Base-by-base conservation (phyloP, 306 rosid species). In the Glycine soja region DNA sequence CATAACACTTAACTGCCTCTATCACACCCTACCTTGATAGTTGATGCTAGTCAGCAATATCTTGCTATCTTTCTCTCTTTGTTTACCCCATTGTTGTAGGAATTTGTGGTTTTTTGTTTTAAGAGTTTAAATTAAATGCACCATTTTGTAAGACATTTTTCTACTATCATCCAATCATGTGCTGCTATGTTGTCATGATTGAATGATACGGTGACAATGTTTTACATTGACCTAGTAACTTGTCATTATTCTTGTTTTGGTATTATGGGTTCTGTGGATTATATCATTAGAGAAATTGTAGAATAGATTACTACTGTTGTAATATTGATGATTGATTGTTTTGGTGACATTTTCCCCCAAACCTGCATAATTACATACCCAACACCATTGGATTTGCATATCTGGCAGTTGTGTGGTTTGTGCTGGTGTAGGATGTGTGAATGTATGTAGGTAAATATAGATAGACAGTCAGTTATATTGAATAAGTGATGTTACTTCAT, bases 401-500 rank as follows among this genome's bases (percentile, higher is more conserved):
- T 75, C 45, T 59, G 51, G 83, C 58, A 24, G 51, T 65, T 65
- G 16, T 30, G 9, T 75, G 64, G 42, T 42, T 75, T 84, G 47
- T 16, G 46, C 38, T 66, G 3, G 61, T 58, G 42, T 45, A 38
- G 57, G 18, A 8, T 71, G 11, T 7, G 58, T 13, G 4, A 50
- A 59, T 82, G 70, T 64, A 64, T 80, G 19, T 36, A 12, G 16
- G 6, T 38, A 14, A 11, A 14, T 34, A 34, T 63, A 63, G 10
- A 40, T 40, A 68, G 72, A 67, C 12, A 8, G 52, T 15, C 7
- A 45, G 16, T 2, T 45, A 69, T 45, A 46, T 46, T 81, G 78
- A 56, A 72, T 32, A 67, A 57, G 47, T 80, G 66, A 77, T 82
- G 77, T 83, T 54, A 48, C 84, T 74, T 84, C 43, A 74, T 16